These are phyloP conservation scores for Angomonas desouzai DNA, from an alignment of 208 protist species.

Conservation along the genomic window DNA sequence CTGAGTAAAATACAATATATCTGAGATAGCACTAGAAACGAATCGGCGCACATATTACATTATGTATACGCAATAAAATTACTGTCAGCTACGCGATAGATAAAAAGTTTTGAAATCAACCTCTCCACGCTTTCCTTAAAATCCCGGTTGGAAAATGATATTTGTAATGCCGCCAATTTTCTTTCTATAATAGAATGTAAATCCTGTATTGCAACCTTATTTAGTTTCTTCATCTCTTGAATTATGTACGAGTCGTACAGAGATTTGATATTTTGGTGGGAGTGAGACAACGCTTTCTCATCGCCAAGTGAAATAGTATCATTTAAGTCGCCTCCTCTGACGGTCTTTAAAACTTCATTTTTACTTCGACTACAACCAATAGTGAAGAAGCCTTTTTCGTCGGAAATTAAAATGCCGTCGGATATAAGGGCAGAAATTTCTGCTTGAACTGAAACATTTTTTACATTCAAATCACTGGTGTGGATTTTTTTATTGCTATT, in stretches of 20 bases:
- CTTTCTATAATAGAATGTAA: neutral
- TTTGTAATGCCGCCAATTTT: neutral
- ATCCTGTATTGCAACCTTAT: neutral
- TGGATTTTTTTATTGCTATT: slow-evolving; percentile 1
- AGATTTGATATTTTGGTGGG: neutral
- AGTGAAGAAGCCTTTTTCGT: neutral
- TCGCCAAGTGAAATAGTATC: neutral
- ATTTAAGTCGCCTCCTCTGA: neutral
- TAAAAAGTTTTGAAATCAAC: neutral
- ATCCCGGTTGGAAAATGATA: neutral
- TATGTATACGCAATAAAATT: neutral
- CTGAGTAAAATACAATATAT: too few relatives aligned
- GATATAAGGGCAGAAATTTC: neutral
- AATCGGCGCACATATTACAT: too few relatives aligned
- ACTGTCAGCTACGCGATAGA: neutral
- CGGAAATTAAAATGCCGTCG: neutral
- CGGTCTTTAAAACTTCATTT: neutral
- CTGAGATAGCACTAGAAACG: too few relatives aligned
- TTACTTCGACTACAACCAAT: neutral
- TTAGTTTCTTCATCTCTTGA: neutral
- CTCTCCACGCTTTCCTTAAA: slow-evolving; percentile 8
- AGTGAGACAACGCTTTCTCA: neutral
- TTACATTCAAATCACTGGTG: neutral
- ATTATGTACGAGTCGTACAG: slow-evolving; percentile 1
- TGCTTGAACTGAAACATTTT: neutral